Evolutionary conservation across 192 early-diverging fungal genomes (phyloP).

Genomic region (Podila verticillata): DNA sequence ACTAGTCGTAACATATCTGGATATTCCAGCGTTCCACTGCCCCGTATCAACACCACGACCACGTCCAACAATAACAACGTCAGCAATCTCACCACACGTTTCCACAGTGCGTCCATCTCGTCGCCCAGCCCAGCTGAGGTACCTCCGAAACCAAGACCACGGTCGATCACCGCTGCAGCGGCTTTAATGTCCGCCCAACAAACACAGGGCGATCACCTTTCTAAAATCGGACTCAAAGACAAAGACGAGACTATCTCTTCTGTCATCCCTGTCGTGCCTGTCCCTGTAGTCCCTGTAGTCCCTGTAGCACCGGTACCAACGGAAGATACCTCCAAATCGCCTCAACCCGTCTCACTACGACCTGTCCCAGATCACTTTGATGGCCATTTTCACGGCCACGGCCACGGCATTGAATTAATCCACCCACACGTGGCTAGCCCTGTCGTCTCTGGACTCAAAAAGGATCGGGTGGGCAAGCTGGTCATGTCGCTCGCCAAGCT

Average conservation of each 20-base stretch:
- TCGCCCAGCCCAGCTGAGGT: background rate
- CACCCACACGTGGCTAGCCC: background rate
- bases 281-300: too few species aligned
- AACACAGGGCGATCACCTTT: background rate
- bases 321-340: background rate
- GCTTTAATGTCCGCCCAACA: conserved; percentile 2
- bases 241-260: too few species aligned
- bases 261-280: too few species aligned
- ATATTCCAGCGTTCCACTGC: background rate
- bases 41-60: background rate
- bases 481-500: conserved; percentile 39
- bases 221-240: background rate
- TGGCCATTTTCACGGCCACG: conserved; percentile 13
- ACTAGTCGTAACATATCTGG: conserved; percentile 9
- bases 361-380: conserved; percentile 6
- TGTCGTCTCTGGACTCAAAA: background rate
- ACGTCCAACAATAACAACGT: background rate
- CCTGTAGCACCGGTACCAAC: background rate
- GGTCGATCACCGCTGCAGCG: conserved; percentile 17
- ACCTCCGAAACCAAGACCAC: conserved; percentile 8
- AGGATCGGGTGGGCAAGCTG: conserved; percentile 14
- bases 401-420: background rate
- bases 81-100: background rate
- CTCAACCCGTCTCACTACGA: background rate
- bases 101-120: conserved; percentile 4